Percentiles rank a stretch among this genome's conserved stretches.
phyloP scores from a whole-genome alignment of 305 asterid genomes.

The Fraxinus nigra region DNA sequence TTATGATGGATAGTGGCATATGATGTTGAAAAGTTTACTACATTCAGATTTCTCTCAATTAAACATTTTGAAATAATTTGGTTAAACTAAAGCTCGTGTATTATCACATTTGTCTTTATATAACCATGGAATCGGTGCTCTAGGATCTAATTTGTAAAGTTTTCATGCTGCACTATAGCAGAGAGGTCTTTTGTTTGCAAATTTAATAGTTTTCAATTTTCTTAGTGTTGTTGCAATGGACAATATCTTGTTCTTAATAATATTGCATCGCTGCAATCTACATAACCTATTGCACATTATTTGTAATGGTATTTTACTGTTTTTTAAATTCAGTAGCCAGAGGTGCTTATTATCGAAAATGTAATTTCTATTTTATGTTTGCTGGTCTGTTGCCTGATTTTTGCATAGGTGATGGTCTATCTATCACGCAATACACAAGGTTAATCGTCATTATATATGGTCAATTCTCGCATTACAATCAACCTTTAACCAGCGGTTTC shows the following conservation, averaged over 20 bases:
- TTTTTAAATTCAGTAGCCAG: not conserved
- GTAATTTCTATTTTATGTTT: not conserved
- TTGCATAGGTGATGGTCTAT: not conserved
- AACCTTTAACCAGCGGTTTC: not conserved
- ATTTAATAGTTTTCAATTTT: not conserved
- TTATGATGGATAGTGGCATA: not conserved
- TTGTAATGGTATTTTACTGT: not conserved
- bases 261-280: not conserved
- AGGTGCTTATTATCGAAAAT: too few relatives aligned
- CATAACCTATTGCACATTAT: constrained; percentile 5
- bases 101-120: constrained; percentile 1
- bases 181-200: not conserved
- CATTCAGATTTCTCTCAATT: constrained; percentile 11
- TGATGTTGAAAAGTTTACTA: constrained; percentile 2
- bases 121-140: constrained; percentile 2
- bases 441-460: not conserved
- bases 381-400: not conserved
- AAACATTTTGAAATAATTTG: constrained; percentile 6
- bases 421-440: not conserved
- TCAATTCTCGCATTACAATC: constrained; percentile 10
- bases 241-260: constrained; percentile 1
- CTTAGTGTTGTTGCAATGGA: not conserved
- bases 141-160: not conserved
- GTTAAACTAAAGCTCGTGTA: not conserved
- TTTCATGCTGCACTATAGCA: constrained; percentile 13